Conservation (phyloP, 192 early-diverging fungal genomes). For the Fimicolochytrium jonesii region DNA sequence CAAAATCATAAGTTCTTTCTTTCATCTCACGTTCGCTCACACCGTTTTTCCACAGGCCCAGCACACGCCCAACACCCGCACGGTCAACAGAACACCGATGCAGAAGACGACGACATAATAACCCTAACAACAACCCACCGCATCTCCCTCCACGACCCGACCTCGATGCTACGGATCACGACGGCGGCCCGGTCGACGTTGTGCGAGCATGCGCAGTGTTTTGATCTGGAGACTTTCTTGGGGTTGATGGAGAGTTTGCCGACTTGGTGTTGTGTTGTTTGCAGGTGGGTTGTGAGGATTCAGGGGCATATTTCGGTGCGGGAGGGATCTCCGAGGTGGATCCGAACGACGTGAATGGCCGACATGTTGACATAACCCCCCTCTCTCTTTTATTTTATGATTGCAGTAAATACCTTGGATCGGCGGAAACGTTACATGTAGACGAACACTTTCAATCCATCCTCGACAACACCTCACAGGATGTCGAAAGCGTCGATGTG, state of each 20-base stretch:
- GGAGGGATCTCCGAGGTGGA: neutral
- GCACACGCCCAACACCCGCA: neutral
- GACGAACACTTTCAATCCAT: too few relatives aligned
- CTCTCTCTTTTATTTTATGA: neutral
- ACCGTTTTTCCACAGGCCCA: neutral
- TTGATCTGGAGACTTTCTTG: conserved; percentile 70
- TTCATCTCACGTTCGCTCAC: neutral
- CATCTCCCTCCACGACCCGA: conserved; percentile 4
- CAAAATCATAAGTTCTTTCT: conserved; percentile 1
- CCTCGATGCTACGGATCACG: conserved; percentile 46
- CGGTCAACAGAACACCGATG: neutral
- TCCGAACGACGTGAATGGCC: neutral
- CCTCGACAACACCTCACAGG: neutral
- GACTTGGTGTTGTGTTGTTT: conserved; percentile 74
- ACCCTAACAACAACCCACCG: conserved; percentile 5
- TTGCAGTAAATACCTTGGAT: too few relatives aligned
- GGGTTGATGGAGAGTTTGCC: conserved; percentile 64
- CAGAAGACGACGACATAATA: conserved; percentile 8
- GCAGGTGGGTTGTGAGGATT: neutral
- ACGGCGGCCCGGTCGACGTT: conserved; percentile 54
- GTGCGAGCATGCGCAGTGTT: conserved; percentile 82
- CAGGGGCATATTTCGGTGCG: neutral
- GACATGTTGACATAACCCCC: neutral
- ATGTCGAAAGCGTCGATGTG: conserved; percentile 3
- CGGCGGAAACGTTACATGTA: too few relatives aligned